Percentiles rank a stretch among this genome's conserved stretches.
These are phyloP conservation scores for Helianthus tuberosus DNA, from an alignment of 129 eudicot species.

Conservation along the genomic window DNA sequence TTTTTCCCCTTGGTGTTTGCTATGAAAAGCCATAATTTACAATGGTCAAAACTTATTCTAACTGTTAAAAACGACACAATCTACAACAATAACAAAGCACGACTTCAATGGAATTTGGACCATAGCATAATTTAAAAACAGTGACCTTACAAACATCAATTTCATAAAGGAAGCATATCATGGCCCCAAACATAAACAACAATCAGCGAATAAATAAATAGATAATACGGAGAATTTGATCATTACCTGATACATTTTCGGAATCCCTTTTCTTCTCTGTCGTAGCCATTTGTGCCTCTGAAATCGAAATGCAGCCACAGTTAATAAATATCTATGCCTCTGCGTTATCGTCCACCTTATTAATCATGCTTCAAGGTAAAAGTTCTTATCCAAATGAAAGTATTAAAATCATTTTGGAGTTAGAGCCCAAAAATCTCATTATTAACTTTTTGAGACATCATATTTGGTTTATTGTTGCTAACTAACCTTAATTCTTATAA, in stretches of 20 bases:
- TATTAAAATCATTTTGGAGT: background rate
- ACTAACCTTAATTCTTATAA: constrained; percentile 13
- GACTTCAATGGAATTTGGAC: background rate
- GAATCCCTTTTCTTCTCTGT: constrained; percentile 9
- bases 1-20: constrained; percentile 17
- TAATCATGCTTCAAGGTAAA: constrained; percentile 2
- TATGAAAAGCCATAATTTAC: background rate
- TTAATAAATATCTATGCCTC: constrained; percentile 16
- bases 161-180: constrained; percentile 16
- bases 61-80: background rate
- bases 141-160: constrained; percentile 3
- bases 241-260: constrained; percentile 32
- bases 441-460: background rate
- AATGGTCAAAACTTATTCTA: background rate
- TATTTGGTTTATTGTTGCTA: background rate
- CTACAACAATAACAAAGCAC: constrained; percentile 1
- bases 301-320: constrained; percentile 16
- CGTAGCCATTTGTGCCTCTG: constrained; percentile 30
- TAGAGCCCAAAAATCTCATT: constrained; percentile 7
- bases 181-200: constrained; percentile 23
- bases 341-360: constrained; percentile 4
- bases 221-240: constrained; percentile 3
- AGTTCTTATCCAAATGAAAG: background rate
- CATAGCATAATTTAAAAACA: background rate
- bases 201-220: background rate